These are phyloP conservation scores for Epichloe sibirici DNA, from an alignment of 2,329 filamentous ascomycete genomes.

Conservation along the genomic window DNA sequence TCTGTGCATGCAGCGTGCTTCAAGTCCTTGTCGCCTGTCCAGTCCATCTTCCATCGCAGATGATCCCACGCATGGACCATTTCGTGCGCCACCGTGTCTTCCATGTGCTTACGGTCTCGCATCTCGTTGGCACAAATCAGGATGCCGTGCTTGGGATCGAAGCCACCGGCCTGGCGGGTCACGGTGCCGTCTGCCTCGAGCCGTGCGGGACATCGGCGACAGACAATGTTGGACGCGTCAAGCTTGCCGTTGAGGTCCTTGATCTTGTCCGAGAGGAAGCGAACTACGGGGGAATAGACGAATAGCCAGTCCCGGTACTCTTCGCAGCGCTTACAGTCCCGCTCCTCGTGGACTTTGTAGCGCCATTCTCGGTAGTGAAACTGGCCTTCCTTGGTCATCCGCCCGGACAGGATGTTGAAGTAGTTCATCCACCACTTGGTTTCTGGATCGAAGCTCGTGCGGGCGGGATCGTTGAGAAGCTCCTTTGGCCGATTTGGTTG, in stretches of 20 bases:
- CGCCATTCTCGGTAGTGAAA: slow-evolving; percentile 68
- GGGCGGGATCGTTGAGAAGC: slow-evolving; percentile 45
- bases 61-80: slow-evolving; percentile 98
- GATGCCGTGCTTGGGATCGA: slow-evolving; percentile 77
- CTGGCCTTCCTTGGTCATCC: slow-evolving; percentile 54
- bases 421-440: slow-evolving; percentile 66
- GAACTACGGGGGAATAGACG: slow-evolving; percentile 76
- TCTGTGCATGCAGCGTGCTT: slow-evolving; percentile 90
- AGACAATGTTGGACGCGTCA: slow-evolving; percentile 64
- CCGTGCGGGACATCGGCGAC: slow-evolving; percentile 59
- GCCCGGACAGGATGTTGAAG: slow-evolving; percentile 68
- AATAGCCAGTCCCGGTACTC: slow-evolving; percentile 73
- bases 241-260: slow-evolving; percentile 65
- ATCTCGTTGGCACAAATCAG: slow-evolving; percentile 88
- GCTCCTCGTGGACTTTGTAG: slow-evolving; percentile 62
- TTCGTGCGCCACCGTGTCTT: slow-evolving; percentile 92
- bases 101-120: slow-evolving; percentile 64
- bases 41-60: slow-evolving; percentile 81
- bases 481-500: slow-evolving; percentile 15
- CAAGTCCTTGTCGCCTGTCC: slow-evolving; percentile 56
- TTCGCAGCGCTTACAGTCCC: slow-evolving; percentile 74
- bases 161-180: slow-evolving; percentile 63
- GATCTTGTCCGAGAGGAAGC: slow-evolving; percentile 77
- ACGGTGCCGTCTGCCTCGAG: slow-evolving; percentile 45
- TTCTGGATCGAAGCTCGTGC: slow-evolving; percentile 51